Base-by-base conservation (phyloP, 495 filamentous ascomycete genomes). In the Chaetomium cochliodes region DNA sequence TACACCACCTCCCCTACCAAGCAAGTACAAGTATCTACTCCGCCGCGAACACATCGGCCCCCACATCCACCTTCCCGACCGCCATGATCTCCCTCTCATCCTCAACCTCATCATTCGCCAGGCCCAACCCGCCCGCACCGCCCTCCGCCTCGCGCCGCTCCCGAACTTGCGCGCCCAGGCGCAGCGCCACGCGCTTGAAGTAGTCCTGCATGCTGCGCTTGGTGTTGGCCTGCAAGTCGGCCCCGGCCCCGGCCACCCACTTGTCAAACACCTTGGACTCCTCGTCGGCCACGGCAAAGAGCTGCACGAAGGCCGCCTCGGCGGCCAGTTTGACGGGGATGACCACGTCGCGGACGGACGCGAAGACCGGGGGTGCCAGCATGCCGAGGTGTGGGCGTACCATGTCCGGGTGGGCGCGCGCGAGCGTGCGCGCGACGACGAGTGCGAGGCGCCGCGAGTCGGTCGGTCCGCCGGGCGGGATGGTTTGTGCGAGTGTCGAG, bases 141-240 rank as follows among this genome's bases (percentile, higher is more conserved):
- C 92, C 92, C 73, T 96, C 91, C 9, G 96, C 96, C 69, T 96
- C 91, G 71, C 83, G 89, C 69, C 93, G 82, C 74, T 98, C 94
- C 65, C 91, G 82, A 0, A 92, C 91, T 73, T 97, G 94, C 59
- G 77, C 84, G 2, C 87, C 93, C 22, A 98, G 77, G 69, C 92
- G 83, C 62, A 96, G 75, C 16, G 90, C 91, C 50, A 98, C 88
- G 18, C 96, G 83, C 82, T 96, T 97, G 79, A 98, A 98, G 78
- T 98, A 98, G 70, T 98, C 94, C 51, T 88, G 85, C 91, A 98
- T 97, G 73, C 90, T 93, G 62, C 94, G 80, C 83, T 96, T 96
- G 37, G 84, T 85, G 11, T 83, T 87, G 0, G 89, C 79, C 4
- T 85, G 79, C 41, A 96, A 75, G 0, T 85, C 86, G 0, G 84